A percentile compares a stretch with the other conserved stretches of the same genome.
Conservation (phyloP, 2,329 filamentous ascomycete species). For the Pleoardoris graminearum region DNA sequence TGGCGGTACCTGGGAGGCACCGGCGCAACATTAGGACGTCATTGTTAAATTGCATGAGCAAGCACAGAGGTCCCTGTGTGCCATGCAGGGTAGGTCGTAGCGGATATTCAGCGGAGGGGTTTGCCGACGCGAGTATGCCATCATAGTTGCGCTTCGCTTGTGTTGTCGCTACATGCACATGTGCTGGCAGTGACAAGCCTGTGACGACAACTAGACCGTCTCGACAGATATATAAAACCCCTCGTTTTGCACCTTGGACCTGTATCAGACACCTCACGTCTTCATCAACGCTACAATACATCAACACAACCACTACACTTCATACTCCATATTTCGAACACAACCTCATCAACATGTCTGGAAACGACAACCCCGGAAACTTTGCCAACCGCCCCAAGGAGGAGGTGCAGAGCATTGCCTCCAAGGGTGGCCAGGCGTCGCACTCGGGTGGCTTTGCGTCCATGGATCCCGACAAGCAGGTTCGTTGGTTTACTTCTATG, state of each 20-base stretch:
- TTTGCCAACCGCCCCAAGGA: conserved; percentile 56
- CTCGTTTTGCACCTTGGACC: too few relatives aligned
- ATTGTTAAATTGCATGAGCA: background rate
- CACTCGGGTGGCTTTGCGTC: conserved; percentile 44
- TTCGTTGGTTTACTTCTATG: conserved; percentile 1
- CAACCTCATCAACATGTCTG: conserved; percentile 19
- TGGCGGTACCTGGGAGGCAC: background rate
- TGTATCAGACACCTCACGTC: too few relatives aligned
- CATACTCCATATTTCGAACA: background rate
- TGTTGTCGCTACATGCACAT: background rate
- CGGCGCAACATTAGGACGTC: background rate
- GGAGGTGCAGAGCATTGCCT: conserved; percentile 50
- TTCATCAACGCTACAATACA: background rate
- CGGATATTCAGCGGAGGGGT: background rate
- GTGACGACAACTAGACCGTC: background rate
- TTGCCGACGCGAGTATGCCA: background rate
- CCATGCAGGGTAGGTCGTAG: background rate
- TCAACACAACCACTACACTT: background rate
- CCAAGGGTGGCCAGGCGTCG: conserved; percentile 49
- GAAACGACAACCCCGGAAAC: conserved; percentile 54
- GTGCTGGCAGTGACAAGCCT: background rate
- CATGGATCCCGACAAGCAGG: conserved; percentile 43
- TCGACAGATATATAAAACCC: background rate
- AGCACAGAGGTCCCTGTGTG: too few relatives aligned
- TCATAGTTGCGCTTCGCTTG: background rate